phyloP scores from a whole-genome alignment of 164 flowering plant species.

The Nymphaea colorata region DNA sequence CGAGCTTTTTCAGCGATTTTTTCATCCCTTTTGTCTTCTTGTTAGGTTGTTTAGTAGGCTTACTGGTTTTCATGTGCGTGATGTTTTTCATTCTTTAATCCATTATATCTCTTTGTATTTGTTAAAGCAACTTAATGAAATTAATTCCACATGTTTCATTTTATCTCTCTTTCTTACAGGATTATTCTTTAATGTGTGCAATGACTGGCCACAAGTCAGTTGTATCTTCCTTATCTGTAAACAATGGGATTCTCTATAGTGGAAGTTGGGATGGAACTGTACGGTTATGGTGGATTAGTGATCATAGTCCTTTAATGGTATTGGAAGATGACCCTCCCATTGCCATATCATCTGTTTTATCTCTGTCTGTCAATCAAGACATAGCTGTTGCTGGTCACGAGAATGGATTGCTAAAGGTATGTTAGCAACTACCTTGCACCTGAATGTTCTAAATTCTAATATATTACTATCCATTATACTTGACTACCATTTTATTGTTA shows the following conservation, averaged over 20 bases:
- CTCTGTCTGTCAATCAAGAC: slow-evolving; percentile 36
- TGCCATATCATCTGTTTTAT: slow-evolving; percentile 38
- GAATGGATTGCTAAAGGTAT: slow-evolving; percentile 68
- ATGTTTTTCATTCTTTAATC: too few species aligned
- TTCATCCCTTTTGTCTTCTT: too few species aligned
- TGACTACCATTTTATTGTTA: too few species aligned
- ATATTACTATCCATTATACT: too few species aligned
- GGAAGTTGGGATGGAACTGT: slow-evolving; percentile 99
- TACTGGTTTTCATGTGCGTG: too few species aligned
- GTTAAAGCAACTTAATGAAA: too few species aligned
- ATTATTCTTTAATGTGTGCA: slow-evolving; percentile 48
- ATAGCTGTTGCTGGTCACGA: slow-evolving; percentile 57
- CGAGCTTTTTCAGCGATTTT: too few species aligned
- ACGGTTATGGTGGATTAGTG: slow-evolving; percentile 71
- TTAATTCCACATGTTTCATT: too few species aligned
- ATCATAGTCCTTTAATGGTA: slow-evolving; percentile 73
- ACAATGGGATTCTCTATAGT: slow-evolving; percentile 76
- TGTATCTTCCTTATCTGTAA: slow-evolving; percentile 52
- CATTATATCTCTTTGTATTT: too few species aligned
- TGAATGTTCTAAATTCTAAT: too few species aligned
- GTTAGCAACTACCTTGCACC: slow-evolving; percentile 1
- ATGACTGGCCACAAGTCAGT: slow-evolving; percentile 88
- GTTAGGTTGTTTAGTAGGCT: too few species aligned
- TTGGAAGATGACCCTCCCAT: slow-evolving; percentile 55
- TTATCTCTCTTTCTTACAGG: slow-evolving; percentile 29